Percentiles rank a stretch among this genome's conserved stretches.
Conservation (phyloP, 768 basidiomycete species). For the Collybia nuda region DNA sequence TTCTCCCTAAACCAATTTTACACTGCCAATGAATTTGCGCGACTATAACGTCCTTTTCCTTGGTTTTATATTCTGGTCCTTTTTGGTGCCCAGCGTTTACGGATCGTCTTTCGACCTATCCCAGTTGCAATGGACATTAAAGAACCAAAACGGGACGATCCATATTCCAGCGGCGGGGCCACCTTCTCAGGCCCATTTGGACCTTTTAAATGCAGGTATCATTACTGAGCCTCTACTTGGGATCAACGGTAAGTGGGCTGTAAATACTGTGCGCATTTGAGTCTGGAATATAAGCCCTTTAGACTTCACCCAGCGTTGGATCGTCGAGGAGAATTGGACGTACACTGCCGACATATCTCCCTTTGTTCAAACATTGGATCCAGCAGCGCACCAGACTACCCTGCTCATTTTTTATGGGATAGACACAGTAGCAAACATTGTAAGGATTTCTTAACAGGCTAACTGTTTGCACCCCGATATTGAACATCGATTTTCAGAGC, state of each 20-base stretch:
- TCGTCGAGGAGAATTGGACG: conserved; percentile 57
- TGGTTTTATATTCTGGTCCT: background rate
- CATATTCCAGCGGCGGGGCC: conserved; percentile 51
- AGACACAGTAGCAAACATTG: conserved; percentile 57
- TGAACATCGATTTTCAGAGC: conserved; percentile 28
- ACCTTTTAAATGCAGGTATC: conserved; percentile 49
- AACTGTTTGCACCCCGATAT: too few species aligned
- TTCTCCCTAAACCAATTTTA: too few species aligned
- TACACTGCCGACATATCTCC: conserved; percentile 55
- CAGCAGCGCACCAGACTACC: conserved; percentile 23
- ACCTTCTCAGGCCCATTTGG: conserved; percentile 55
- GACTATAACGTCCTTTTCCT: background rate
- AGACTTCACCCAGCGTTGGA: conserved; percentile 59
- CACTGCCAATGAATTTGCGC: background rate
- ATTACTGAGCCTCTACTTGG: conserved; percentile 54
- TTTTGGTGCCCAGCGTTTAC: background rate
- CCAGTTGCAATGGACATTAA: conserved; percentile 49
- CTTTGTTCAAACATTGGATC: conserved; percentile 26
- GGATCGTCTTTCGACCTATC: conserved; percentile 41
- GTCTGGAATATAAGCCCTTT: background rate
- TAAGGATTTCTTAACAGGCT: conserved; percentile 19
- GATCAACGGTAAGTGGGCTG: conserved; percentile 44
- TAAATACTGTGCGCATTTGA: background rate
- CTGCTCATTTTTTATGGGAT: conserved; percentile 57
- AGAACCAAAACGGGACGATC: conserved; percentile 53